phyloP scores from a whole-genome alignment of 768 basidiomycete genomes.

The Russula sp. region DNA sequence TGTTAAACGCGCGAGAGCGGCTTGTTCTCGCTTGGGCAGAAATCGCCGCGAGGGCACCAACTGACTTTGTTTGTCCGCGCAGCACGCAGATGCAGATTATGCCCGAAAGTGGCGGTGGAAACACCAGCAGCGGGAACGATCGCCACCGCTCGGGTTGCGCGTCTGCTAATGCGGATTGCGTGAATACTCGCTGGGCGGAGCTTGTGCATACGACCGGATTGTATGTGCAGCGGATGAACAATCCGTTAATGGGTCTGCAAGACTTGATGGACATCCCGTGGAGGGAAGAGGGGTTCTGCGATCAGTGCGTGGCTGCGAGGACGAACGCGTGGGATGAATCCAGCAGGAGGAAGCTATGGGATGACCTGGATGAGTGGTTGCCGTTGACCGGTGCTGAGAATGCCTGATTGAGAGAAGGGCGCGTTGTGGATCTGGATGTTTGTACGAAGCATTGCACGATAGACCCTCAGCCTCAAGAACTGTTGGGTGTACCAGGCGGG shows the following conservation, averaged over 20 bases:
- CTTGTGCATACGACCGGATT: conserved; percentile 31
- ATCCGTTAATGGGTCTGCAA: conserved; percentile 41
- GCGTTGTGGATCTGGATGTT: neutral
- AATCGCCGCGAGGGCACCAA: conserved; percentile 29
- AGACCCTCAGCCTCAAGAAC: neutral
- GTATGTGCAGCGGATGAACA: conserved; percentile 36
- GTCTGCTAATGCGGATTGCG: no score
- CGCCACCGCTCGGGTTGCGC: no score
- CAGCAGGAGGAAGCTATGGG: conserved; percentile 25
- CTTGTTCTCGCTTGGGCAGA: conserved; percentile 32
- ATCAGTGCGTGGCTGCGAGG: conserved; percentile 36
- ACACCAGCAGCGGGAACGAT: no score
- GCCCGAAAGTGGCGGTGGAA: no score
- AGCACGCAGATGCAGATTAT: conserved; percentile 5
- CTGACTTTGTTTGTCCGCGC: conserved; percentile 23
- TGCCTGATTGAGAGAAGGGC: neutral
- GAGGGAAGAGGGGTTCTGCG: conserved; percentile 38
- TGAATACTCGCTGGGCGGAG: conserved; percentile 26
- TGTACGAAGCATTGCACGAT: neutral
- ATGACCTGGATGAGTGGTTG: conserved; percentile 27
- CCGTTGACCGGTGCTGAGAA: neutral
- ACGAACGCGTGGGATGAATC: conserved; percentile 35
- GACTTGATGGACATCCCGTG: conserved; percentile 35
- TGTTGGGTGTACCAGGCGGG: no score
- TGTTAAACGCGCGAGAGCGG: conserved; percentile 33